Conservation (phyloP, 169 alveolate genomes). For the Neospora caninum region DNA sequence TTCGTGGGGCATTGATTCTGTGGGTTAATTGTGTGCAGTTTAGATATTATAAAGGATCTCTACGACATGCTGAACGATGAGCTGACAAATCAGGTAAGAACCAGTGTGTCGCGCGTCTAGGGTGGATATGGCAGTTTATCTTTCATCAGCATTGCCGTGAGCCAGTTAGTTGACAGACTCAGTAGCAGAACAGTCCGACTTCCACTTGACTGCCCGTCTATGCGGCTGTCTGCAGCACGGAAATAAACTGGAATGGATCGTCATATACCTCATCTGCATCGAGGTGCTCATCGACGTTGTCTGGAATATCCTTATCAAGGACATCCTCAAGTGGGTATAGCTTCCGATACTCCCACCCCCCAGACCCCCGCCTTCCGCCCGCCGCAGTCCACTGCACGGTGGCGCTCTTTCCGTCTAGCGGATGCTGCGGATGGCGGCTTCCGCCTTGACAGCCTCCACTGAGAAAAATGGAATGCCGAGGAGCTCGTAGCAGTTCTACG, state of each 20-base stretch:
- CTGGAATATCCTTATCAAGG: constrained; percentile 85
- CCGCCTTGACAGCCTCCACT: constrained; percentile 67
- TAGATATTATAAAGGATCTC: constrained; percentile 85
- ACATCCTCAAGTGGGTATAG: constrained; percentile 80
- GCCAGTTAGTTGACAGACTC: background rate
- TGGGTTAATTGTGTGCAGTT: constrained; percentile 39
- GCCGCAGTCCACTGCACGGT: background rate
- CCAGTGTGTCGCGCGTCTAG: background rate
- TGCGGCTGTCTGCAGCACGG: constrained; percentile 79
- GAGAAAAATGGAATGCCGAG: background rate
- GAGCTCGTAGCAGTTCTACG: background rate
- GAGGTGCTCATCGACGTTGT: constrained; percentile 85
- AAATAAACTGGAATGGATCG: constrained; percentile 85
- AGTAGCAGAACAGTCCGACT: background rate
- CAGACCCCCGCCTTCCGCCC: background rate
- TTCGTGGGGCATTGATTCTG: background rate
- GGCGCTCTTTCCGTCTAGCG: background rate
- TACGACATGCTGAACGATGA: constrained; percentile 87
- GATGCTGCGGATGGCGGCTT: constrained; percentile 45
- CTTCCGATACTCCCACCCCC: background rate
- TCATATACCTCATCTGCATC: constrained; percentile 80
- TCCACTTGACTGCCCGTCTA: background rate
- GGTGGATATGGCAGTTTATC: too few relatives aligned
- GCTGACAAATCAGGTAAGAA: constrained; percentile 77
- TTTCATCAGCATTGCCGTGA: background rate